Base-by-base conservation (phyloP, 495 filamentous ascomycete genomes). In the Emericellopsis terricola region DNA sequence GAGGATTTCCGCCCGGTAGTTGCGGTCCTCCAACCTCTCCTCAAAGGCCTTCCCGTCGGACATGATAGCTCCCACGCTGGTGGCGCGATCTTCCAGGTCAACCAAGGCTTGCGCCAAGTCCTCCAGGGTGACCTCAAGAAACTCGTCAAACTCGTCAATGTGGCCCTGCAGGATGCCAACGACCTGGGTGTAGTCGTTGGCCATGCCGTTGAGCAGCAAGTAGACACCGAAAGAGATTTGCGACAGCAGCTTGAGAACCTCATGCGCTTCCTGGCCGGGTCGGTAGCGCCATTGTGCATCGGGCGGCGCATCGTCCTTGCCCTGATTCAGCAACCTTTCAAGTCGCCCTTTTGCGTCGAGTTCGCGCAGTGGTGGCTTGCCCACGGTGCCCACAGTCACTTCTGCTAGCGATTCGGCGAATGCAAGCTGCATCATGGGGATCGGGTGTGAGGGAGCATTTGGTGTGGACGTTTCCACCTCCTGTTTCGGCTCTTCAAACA, bases 181-280 rank as follows among this genome's bases (percentile, higher is more conserved):
- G 11, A 94, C 87, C 40, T 85, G 74, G 13, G 70, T 64, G 27
- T 94, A 78, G 38, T 81, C 86, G 53, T 83, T 94, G 13, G 89
- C 87, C 41, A 91, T 68, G 31, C 72, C 70, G 44, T 86, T 76
- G 21, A 87, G 73, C 20, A 97, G 59, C 9, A 97, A 65, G 55
- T 94, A 81, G 19, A 96, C 72, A 18, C 91, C 89, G 50, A 94
- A 97, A 0, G 78, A 76, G 44, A 94, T 86, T 48, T 97, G 89
- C 6, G 89, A 76, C 46, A 86, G 68, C 33, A 96, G 64, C 56
- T 94, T 92, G 67, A 76, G 78, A 26, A 97, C 60, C 38, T 86
- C 81, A 55, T 97, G 89, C 45, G 80, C 73, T 39, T 63, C 62
- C 38, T 64, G 61, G 23, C 65, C 69, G 1, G 72, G 59, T 37